A percentile compares a stretch with the other conserved stretches of the same genome.
Conservation (phyloP, 2,329 filamentous ascomycete genomes). For the Sporothrix curviconia region DNA sequence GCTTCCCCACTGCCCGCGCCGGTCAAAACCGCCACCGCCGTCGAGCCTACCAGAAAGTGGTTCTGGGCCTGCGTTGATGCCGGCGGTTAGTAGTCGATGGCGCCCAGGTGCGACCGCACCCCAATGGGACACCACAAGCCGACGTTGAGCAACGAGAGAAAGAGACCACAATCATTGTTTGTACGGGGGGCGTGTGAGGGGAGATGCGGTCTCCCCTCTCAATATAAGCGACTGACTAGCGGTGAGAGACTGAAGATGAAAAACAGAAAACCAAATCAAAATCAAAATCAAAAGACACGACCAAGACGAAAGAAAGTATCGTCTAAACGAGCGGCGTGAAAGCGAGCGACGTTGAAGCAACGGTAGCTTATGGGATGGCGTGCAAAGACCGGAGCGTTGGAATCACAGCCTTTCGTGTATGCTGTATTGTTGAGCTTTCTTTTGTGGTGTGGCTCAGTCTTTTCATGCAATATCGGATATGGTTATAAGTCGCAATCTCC, state of each 20-base stretch:
- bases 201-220: neutral
- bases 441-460: neutral
- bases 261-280: neutral
- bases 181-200: neutral
- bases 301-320: neutral
- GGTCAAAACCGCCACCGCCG: neutral
- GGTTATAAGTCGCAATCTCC: no score
- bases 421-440: neutral
- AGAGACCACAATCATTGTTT: conserved; percentile 30
- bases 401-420: neutral
- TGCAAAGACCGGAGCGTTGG: no score
- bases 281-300: neutral
- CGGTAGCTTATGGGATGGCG: no score
- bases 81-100: conserved; percentile 39
- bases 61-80: conserved; percentile 35
- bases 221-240: neutral
- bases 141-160: conserved; percentile 43
- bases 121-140: conserved; percentile 32
- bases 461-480: no score
- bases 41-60: conserved; percentile 30
- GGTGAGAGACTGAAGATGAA: neutral
- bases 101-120: conserved; percentile 38
- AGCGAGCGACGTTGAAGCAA: neutral
- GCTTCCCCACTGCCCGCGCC: neutral
- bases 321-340: neutral